Conservation (phyloP, 306 rosid species). For the Rubus parviflorus region DNA sequence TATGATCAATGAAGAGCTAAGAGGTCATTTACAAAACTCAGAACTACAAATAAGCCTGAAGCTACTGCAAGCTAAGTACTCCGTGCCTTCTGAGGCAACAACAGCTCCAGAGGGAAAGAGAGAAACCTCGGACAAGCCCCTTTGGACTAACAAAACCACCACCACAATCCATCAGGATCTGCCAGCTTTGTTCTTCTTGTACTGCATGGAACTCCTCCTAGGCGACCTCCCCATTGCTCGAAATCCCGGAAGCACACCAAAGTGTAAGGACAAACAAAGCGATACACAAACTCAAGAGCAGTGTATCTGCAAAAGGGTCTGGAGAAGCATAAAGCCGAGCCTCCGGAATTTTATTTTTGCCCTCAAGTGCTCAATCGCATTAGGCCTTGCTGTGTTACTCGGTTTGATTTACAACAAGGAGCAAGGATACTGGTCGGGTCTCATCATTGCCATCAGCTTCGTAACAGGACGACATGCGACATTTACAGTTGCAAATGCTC, state of each 20-base stretch:
- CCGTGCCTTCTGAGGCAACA: slow-evolving; percentile 38
- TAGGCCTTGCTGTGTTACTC: slow-evolving; percentile 64
- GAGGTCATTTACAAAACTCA: slow-evolving; percentile 32
- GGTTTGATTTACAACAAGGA: slow-evolving; percentile 56
- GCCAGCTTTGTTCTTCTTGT: slow-evolving; percentile 59
- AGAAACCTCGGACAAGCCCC: slow-evolving; percentile 22
- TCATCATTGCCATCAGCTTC: slow-evolving; percentile 61
- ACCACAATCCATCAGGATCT: slow-evolving; percentile 38
- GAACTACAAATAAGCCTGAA: slow-evolving; percentile 37
- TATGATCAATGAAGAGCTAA: slow-evolving; percentile 49
- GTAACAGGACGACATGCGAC: slow-evolving; percentile 58
- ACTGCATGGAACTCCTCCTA: slow-evolving; percentile 54
- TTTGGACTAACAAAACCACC: slow-evolving; percentile 24
- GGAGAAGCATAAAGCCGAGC: slow-evolving; percentile 41
- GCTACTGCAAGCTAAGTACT: slow-evolving; percentile 41
- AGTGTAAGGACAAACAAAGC: not conserved
- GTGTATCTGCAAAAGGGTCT: slow-evolving; percentile 18
- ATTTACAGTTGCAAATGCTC: slow-evolving; percentile 60
- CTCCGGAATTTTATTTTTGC: slow-evolving; percentile 51
- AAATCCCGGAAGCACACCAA: slow-evolving; percentile 23
- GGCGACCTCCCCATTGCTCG: slow-evolving; percentile 31
- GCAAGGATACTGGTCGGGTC: slow-evolving; percentile 78
- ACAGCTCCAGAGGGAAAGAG: slow-evolving; percentile 36
- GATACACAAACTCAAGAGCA: not conserved
- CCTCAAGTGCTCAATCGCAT: slow-evolving; percentile 62